Evolutionary conservation across 1,139 yeast genomes (phyloP), one percentile per base, ranked within the genome.

Genomic region (Debaryomycetaceae sp.): DNA sequence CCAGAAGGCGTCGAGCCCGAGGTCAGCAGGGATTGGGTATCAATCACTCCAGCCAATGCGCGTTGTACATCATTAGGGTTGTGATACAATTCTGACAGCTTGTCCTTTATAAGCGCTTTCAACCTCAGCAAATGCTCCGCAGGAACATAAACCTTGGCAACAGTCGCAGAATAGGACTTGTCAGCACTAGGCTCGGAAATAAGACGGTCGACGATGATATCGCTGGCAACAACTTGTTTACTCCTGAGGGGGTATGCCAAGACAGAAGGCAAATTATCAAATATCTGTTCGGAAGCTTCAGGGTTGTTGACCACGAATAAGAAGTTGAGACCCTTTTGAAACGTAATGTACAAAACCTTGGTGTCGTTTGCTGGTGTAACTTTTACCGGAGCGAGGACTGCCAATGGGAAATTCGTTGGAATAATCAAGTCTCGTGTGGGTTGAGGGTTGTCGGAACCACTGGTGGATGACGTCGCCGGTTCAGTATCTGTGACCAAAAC

Each of bases 131-230:
- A 58, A 12, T 66, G 54, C 11, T 51, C 50, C n/a, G 56, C 48
- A 27, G 83, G 83, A 62, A 77, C 78, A 45, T 75, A 78, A 30
- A 78, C 80, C 48, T 77, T 82, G 13, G 90, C 90, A 36, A 80
- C 80, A 1, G 87, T 76, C 32, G 78, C 77, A 26, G 79, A 67
- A 48, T 79, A 79, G 27, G 54, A 44, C 35, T 61, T 49, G 25
- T 58, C 64, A n/a, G 43, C 38, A 3, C 80, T 68, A 3, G 73
- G 62, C 44, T 68, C 76, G 25, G 92, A 90, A 33, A 77, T 72
- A 42, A 80, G 62, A 51, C 76, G 70, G 36, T 59, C 58, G 25
- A 78, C 82, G 5, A 71, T 47, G 15, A 77, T 68, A 25, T 66
- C 56, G 10, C 53, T 37, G 34, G 52, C 51, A 1, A 53, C 39